Percentiles rank a stretch among this genome's conserved stretches.
Conservation (phyloP, 2,329 filamentous ascomycete genomes). For the Dothiorella sarmentorum region DNA sequence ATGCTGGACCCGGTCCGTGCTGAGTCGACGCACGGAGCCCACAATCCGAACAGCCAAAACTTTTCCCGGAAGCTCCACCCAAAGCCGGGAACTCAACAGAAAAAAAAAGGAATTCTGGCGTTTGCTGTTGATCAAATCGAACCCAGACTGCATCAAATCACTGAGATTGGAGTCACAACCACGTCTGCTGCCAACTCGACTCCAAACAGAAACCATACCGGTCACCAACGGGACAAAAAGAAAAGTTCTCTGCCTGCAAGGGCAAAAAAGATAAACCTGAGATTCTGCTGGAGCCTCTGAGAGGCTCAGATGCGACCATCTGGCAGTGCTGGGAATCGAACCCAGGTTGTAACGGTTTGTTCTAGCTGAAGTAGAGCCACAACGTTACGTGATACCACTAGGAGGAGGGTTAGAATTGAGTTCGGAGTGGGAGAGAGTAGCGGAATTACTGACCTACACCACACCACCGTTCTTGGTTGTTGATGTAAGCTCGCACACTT, state of each 20-base stretch:
- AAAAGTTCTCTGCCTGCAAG: background rate
- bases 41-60: background rate
- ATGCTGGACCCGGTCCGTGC: background rate
- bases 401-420: too few species aligned
- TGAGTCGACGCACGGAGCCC: background rate
- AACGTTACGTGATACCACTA: slow-evolving; percentile 6
- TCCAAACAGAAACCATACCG: too few species aligned
- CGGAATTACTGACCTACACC: background rate
- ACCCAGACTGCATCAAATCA: too few species aligned
- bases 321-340: slow-evolving; percentile 17
- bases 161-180: too few species aligned
- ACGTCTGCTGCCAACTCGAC: too few species aligned
- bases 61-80: background rate
- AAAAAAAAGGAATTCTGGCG: background rate
- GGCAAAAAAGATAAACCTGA: background rate
- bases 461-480: background rate
- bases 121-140: too few species aligned
- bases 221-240: too few species aligned
- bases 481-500: too few species aligned
- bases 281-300: background rate
- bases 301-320: background rate
- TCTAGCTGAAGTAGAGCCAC: background rate
- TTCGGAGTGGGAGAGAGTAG: too few species aligned
- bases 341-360: slow-evolving; percentile 3
- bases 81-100: background rate